Evolutionary conservation across 2,329 filamentous ascomycete species (phyloP).

Genomic region (Thielaviopsis punctulata): DNA sequence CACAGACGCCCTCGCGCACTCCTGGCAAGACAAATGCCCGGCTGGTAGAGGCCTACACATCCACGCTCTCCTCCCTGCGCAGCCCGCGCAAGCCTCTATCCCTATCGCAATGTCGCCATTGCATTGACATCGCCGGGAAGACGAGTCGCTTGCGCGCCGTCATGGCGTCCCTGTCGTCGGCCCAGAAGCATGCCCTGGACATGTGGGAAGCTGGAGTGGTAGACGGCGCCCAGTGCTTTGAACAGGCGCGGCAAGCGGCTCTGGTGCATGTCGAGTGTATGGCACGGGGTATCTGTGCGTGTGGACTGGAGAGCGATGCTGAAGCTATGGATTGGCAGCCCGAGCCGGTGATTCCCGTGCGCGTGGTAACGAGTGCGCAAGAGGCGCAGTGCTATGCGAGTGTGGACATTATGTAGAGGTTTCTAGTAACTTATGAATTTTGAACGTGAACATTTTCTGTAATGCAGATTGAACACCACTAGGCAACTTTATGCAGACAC

Average conservation of each 20-base stretch:
- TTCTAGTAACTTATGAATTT: background rate
- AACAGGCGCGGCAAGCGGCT: background rate
- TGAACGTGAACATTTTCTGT: too few relatives aligned
- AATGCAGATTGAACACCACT: too few relatives aligned
- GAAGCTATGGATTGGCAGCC: constrained; percentile 17
- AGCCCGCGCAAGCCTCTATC: background rate
- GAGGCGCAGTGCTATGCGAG: background rate
- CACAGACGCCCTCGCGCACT: background rate
- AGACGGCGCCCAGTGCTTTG: background rate
- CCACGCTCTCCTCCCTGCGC: background rate
- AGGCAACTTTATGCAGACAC: too few relatives aligned
- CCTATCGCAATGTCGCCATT: background rate
- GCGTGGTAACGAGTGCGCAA: constrained; percentile 1
- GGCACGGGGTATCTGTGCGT: background rate
- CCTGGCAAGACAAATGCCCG: background rate
- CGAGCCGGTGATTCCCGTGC: constrained; percentile 14
- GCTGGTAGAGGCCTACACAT: background rate
- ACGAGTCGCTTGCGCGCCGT: background rate
- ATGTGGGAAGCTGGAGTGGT: background rate
- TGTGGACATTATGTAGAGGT: background rate
- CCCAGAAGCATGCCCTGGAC: background rate
- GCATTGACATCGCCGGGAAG: background rate
- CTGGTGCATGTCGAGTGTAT: background rate
- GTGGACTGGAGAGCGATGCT: background rate
- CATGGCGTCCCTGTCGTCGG: background rate